Evolutionary conservation across 768 basidiomycete genomes (phyloP), one percentile per base, ranked within the genome.

Genomic region (Leccinum fibrillosum): DNA sequence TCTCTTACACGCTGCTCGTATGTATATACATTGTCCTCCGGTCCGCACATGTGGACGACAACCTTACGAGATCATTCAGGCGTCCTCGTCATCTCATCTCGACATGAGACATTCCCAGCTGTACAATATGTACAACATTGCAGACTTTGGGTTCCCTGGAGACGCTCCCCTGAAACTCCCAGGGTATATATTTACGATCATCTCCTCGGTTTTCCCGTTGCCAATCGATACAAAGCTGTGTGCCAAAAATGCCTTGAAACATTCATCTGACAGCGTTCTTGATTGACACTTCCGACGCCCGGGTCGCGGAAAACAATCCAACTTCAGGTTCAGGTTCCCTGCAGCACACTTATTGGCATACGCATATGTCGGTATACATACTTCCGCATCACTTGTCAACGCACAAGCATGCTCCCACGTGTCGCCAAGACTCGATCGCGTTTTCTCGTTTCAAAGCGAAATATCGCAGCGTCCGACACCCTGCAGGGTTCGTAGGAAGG

Each of bases 201-300:
- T 65, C 56, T 57, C 63, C 63, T 67, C 62, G 58, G 57, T 64
- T 44, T 54, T 59, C 50, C 13, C 49, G 48, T 49, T 44, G 42
- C 42, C 42, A 30, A n/a, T 53, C 35, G 39, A 49, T 25, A 60
- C 49, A 57, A 61, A 21, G 56, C 65, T 64, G 56, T 66, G 61
- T 37, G 15, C 35, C 35, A 44, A 58, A 54, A 55, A 55, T 17
- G 10, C 49, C n/a, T 58, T 68, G 65, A 66, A 66, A 66, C 66
- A 17, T 39, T 19, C 47, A 51, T 8, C 2, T 60, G 61, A 56
- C 57, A 55, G 17, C 54, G 3, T 45, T 15, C 12, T 53, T 45
- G 53, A 45, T 54, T 57, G 60, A 57, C 60, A 62, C 13, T 5
- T 60, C 64, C 44, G 61, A 63, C 32, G 4, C 45, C 32, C 63